A percentile compares a stretch with the other conserved stretches of the same genome.
These are phyloP conservation scores for Claviceps pazoutovae DNA, from an alignment of 2,329 filamentous ascomycete genomes.

Conservation along the genomic window DNA sequence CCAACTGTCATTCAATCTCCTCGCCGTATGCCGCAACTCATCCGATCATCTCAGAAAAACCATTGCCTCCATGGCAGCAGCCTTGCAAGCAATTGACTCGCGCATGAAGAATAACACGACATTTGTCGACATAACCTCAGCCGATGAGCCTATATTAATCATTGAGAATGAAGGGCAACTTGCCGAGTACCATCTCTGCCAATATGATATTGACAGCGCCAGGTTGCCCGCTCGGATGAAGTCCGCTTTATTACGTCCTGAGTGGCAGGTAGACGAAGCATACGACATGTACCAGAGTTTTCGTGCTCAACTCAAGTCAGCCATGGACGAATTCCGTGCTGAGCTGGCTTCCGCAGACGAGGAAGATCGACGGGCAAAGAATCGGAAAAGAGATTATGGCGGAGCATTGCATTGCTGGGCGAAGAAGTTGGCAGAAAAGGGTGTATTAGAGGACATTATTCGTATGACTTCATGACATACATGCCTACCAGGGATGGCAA, in stretches of 20 bases:
- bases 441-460: conserved; percentile 35
- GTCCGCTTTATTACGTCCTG: conserved; percentile 6
- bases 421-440: conserved; percentile 52
- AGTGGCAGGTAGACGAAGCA: conserved; percentile 13
- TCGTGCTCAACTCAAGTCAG: conserved; percentile 23
- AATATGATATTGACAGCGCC: conserved; percentile 12
- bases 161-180: conserved; percentile 13
- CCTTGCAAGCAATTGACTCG: conserved; percentile 23
- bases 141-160: conserved; percentile 11
- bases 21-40: conserved; percentile 60
- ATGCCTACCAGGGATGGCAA: too few species aligned
- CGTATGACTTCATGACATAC: conserved; percentile 10
- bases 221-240: conserved; percentile 8
- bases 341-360: conserved; percentile 31
- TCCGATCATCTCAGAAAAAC: conserved; percentile 33
- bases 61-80: conserved; percentile 29
- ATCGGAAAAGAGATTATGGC: conserved; percentile 53
- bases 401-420: conserved; percentile 57
- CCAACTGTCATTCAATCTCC: conserved; percentile 60
- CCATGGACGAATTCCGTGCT: conserved; percentile 32
- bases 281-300: conserved; percentile 25
- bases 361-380: conserved; percentile 37
- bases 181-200: conserved; percentile 17
- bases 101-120: conserved; percentile 12
- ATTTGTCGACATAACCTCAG: conserved; percentile 12